Conservation (phyloP, 768 basidiomycete genomes). For the Multifurca ochricompacta region DNA sequence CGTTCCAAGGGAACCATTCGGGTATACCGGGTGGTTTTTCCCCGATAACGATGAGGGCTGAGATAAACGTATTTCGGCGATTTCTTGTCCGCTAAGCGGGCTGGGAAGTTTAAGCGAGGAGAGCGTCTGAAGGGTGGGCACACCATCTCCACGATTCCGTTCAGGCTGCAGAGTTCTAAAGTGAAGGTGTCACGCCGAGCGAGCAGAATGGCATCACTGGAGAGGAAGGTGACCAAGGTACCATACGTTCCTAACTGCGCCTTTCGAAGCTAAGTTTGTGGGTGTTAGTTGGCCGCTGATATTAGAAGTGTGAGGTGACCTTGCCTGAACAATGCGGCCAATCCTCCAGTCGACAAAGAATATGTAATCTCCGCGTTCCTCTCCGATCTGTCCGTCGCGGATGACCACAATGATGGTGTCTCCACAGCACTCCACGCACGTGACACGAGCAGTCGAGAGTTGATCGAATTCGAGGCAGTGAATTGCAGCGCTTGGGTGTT, state of each 20-base stretch:
- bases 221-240: constrained; percentile 4
- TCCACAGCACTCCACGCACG: constrained; percentile 8
- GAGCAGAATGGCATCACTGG: background rate
- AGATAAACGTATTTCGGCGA: background rate
- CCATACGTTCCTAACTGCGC: background rate
- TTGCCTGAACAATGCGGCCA: constrained; percentile 5
- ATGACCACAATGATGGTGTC: constrained; percentile 10
- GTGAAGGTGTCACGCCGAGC: background rate
- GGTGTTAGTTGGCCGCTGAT: background rate
- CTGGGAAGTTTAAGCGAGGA: constrained; percentile 1
- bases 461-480: background rate
- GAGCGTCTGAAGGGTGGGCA: background rate
- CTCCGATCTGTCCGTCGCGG: background rate
- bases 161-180: constrained; percentile 3
- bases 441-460: background rate
- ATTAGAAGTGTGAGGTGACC: background rate
- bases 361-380: background rate
- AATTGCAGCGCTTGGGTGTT: constrained; percentile 1
- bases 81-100: background rate
- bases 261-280: background rate
- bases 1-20: background rate
- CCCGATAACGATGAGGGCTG: constrained; percentile 4
- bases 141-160: background rate
- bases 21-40: background rate
- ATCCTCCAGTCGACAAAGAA: constrained; percentile 8